Evolutionary conservation across 257 asterid species (phyloP).

Genomic region (Solanum infundibuliforme): DNA sequence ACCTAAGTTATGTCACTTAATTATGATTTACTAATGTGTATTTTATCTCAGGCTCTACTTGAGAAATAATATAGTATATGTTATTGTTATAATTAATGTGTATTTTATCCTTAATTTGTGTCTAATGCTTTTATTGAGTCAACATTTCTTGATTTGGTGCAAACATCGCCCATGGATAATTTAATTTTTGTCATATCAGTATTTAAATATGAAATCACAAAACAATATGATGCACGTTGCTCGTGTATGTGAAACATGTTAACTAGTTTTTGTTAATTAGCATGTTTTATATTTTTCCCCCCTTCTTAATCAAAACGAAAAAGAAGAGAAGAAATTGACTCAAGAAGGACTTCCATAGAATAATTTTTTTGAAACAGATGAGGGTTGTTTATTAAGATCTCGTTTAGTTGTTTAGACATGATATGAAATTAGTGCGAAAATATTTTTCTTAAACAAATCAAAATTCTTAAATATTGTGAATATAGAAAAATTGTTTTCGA

Average conservation of each 20-base stretch:
- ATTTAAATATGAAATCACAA: background rate
- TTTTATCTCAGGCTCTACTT: background rate
- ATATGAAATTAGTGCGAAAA: background rate
- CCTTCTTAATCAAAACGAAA: background rate
- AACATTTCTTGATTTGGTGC: background rate
- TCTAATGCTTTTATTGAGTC: background rate
- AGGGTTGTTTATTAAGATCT: background rate
- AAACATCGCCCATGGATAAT: background rate
- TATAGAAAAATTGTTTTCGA: too few relatives aligned
- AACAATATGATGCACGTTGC: background rate
- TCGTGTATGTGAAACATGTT: background rate
- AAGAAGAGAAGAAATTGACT: background rate
- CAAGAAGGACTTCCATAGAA: background rate
- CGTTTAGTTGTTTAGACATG: background rate
- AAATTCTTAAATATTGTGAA: background rate
- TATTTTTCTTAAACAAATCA: background rate
- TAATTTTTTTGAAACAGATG: background rate
- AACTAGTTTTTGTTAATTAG: background rate
- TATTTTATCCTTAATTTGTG: background rate
- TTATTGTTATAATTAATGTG: background rate
- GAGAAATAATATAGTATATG: background rate
- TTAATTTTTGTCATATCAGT: background rate
- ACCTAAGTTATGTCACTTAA: background rate
- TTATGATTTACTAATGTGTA: background rate
- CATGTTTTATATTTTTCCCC: background rate